Percentiles rank a stretch among this genome's conserved stretches.
Evolutionary conservation across 1,139 yeast genomes (phyloP).

Genomic region (Yamadazyma aaseri): DNA sequence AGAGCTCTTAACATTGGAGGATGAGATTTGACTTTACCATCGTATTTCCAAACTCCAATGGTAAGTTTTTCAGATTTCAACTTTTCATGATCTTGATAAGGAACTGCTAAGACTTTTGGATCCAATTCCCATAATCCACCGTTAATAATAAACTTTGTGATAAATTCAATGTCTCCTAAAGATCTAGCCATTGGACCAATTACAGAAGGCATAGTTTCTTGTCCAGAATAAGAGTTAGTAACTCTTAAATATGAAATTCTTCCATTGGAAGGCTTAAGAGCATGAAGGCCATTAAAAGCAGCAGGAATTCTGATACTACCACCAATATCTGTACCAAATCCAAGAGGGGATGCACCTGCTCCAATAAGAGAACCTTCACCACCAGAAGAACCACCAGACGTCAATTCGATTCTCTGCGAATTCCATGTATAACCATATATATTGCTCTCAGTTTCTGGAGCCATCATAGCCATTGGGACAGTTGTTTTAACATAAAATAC

Average conservation of each 20-base stretch:
- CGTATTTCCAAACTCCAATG: slow-evolving; percentile 15
- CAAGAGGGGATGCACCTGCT: slow-evolving; percentile 47
- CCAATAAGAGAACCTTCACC: slow-evolving; percentile 64
- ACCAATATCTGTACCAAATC: slow-evolving; percentile 28
- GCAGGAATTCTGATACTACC: slow-evolving; percentile 21
- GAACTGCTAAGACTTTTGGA: slow-evolving; percentile 17
- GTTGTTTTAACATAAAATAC: slow-evolving; percentile 56
- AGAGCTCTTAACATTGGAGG: slow-evolving; percentile 21
- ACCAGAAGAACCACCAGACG: slow-evolving; percentile 61
- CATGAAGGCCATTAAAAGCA: slow-evolving; percentile 18
- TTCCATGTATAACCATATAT: slow-evolving; percentile 50
- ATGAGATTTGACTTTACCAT: slow-evolving; percentile 14
- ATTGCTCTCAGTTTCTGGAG: slow-evolving; percentile 45
- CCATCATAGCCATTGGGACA: slow-evolving; percentile 59
- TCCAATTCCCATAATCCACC: slow-evolving; percentile 17
- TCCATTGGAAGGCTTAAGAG: slow-evolving; percentile 16
- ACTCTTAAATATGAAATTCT: slow-evolving; percentile 15
- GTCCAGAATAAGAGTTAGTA: slow-evolving; percentile 17
- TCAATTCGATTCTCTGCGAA: slow-evolving; percentile 41
- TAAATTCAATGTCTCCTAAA: slow-evolving; percentile 20
- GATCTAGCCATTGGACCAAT: slow-evolving; percentile 24
- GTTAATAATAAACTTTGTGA: slow-evolving; percentile 20
- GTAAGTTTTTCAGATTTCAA: slow-evolving; percentile 11
- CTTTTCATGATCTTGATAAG: slow-evolving; percentile 10
- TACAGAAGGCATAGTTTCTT: slow-evolving; percentile 22